phyloP scores from a whole-genome alignment of 1,284 basidiomycete genomes.

The Ceraceosorus bombacis region DNA sequence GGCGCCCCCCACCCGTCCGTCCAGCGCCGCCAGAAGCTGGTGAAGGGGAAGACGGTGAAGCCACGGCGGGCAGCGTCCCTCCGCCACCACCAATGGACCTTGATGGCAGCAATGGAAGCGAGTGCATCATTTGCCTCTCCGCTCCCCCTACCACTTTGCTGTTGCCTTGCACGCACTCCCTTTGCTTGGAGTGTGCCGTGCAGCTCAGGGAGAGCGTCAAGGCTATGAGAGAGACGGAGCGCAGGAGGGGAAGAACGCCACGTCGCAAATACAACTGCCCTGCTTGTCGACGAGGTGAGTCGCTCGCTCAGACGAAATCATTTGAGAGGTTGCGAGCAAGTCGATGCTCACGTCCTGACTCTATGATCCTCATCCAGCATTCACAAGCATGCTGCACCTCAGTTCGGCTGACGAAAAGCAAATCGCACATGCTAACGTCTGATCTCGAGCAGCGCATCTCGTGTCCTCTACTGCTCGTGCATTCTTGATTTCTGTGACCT shows the following conservation, averaged over 20 bases:
- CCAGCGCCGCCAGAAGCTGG: background rate
- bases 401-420: no score
- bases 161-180: slow-evolving; percentile 45
- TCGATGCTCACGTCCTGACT: no score
- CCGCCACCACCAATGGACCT: slow-evolving; percentile 15
- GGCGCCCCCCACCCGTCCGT: slow-evolving; percentile 25
- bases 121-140: slow-evolving; percentile 45
- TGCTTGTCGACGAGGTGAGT: slow-evolving; percentile 35
- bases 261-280: slow-evolving; percentile 42
- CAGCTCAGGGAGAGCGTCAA: slow-evolving; percentile 42
- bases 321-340: no score
- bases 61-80: slow-evolving; percentile 1
- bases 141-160: slow-evolving; percentile 40
- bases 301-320: no score
- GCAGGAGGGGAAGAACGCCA: slow-evolving; percentile 37
- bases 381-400: no score
- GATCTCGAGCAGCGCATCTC: no score
- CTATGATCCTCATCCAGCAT: no score
- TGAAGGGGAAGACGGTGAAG: slow-evolving; percentile 10
- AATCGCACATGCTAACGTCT: no score
- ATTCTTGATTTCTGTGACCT: no score
- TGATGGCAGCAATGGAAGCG: slow-evolving; percentile 25
- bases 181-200: slow-evolving; percentile 45
- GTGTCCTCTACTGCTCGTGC: no score
- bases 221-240: slow-evolving; percentile 28